Base-by-base conservation (phyloP, 1,284 basidiomycete species). In the Abortiporus biennis region DNA sequence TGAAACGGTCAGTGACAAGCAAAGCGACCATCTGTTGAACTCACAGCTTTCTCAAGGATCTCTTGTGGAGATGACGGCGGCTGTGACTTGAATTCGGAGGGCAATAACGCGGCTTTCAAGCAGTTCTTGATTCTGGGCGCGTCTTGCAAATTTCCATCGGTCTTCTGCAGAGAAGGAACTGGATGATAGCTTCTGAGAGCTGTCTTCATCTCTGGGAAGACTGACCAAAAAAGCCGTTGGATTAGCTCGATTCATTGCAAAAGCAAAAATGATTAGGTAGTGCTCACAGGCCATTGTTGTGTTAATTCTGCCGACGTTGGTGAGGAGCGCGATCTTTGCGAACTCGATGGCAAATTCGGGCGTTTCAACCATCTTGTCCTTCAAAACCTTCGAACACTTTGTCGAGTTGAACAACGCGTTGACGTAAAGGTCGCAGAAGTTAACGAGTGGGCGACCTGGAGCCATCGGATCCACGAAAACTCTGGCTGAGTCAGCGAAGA, bases 161-260 rank as follows among this genome's bases (percentile, higher is more conserved):
- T 82, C 51, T 78, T 77, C 56, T 91, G 86, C n/a, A 92, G 67
- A 11, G 78, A 76, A 21, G 88, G 87, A 9, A 92, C 73, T 6
- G 88, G 85, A 56, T 91, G 87, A 61, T 91, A 92, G 29, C 84
- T 86, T 46, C 87, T 72, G 50, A 90, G 71, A 11, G 83, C 71
- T 1, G 88, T 90, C 62, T 84, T 81, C 85, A 90, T 89, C 64
- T 88, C 85, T 20, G 77, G 77, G 55, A 84, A 83, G 61, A 84
- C 80, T 83, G 54, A 17, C 45, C 41, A 17, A 13, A 45, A 40
- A 44, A 40, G 44, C 48, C 38, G 40, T 36, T 29, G 30, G 34
- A 13, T 31, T 25, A 39, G 31, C 20, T 38, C 24, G 25, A 44
- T 45, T n/a, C 27, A 29, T 8, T 29, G 27, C 27, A n/a, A 29